Evolutionary conservation across 2,329 filamentous ascomycete species (phyloP).

Genomic region (Fulvia fulva): DNA sequence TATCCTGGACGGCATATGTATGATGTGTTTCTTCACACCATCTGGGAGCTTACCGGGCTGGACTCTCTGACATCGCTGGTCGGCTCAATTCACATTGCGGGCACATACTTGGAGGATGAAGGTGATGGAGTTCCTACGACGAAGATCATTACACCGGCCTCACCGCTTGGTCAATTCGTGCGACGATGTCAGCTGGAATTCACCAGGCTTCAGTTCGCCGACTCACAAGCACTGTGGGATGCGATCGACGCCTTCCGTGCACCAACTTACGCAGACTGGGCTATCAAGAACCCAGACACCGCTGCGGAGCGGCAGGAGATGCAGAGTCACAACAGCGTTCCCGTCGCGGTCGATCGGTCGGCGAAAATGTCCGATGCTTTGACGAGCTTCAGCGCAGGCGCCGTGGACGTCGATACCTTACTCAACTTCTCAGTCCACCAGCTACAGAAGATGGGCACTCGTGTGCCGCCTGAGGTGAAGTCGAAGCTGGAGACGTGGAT

Average conservation of each 20-base stretch:
- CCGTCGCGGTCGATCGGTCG: not conserved
- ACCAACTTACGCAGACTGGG: constrained; percentile 63
- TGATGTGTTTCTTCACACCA: constrained; percentile 73
- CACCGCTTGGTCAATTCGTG: constrained; percentile 77
- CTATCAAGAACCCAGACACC: constrained; percentile 48
- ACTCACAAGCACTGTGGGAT: constrained; percentile 74
- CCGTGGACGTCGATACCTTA: constrained; percentile 41
- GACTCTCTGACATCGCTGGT: constrained; percentile 67
- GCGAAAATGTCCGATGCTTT: not conserved
- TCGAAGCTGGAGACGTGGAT: constrained; percentile 56
- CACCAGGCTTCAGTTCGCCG: constrained; percentile 72
- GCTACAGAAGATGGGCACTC: constrained; percentile 76
- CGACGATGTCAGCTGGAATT: constrained; percentile 76
- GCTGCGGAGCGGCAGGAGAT: constrained; percentile 15
- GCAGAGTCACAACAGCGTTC: not conserved
- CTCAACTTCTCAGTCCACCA: constrained; percentile 85
- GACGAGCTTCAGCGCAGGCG: constrained; percentile 15
- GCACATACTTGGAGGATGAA: constrained; percentile 41
- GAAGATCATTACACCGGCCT: constrained; percentile 61
- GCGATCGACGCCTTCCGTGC: constrained; percentile 77
- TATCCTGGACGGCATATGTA: constrained; percentile 78
- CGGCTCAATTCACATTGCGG: constrained; percentile 46
- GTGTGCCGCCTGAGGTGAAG: constrained; percentile 71
- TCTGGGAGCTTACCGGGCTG: constrained; percentile 82
- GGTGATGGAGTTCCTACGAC: constrained; percentile 31